phyloP scores from a whole-genome alignment of 768 basidiomycete species.

The Trametes gibbosa region DNA sequence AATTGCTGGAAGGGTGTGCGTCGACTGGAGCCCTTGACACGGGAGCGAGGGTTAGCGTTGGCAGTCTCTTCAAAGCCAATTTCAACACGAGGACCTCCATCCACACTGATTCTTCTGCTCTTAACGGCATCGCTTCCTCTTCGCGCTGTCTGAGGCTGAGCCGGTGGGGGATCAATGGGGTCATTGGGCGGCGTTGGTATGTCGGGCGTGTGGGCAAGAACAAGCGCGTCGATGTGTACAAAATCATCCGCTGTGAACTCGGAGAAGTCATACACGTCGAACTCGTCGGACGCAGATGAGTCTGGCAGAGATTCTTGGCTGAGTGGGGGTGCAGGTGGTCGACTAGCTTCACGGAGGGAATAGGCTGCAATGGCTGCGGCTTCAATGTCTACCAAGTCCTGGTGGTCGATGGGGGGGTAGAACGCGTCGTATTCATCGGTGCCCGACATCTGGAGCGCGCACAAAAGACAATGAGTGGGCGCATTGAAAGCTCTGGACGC shows the following conservation, averaged over 20 bases:
- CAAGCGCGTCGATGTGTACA: slow-evolving; percentile 43
- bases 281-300: slow-evolving; percentile 37
- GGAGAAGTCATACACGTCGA: slow-evolving; percentile 47
- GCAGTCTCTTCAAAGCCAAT: slow-evolving; percentile 21
- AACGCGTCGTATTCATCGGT: slow-evolving; percentile 27
- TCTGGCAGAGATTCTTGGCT: background rate
- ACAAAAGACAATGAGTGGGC: too few species aligned
- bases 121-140: background rate
- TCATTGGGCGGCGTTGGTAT: background rate
- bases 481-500: too few species aligned
- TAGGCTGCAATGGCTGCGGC: slow-evolving; percentile 6
- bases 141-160: background rate
- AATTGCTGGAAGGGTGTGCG: slow-evolving; percentile 40
- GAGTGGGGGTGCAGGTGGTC: background rate
- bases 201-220: slow-evolving; percentile 15
- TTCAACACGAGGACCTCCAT: slow-evolving; percentile 25
- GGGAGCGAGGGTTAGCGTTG: slow-evolving; percentile 12
- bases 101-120: background rate
- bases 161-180: background rate
- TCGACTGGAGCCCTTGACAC: slow-evolving; percentile 14
- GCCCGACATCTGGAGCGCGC: background rate
- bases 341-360: background rate
- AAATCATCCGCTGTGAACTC: slow-evolving; percentile 61
- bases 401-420: slow-evolving; percentile 19
- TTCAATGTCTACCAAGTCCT: slow-evolving; percentile 19